phyloP scores from a whole-genome alignment of 2,329 filamentous ascomycete species.

The Cytospora leucostoma region DNA sequence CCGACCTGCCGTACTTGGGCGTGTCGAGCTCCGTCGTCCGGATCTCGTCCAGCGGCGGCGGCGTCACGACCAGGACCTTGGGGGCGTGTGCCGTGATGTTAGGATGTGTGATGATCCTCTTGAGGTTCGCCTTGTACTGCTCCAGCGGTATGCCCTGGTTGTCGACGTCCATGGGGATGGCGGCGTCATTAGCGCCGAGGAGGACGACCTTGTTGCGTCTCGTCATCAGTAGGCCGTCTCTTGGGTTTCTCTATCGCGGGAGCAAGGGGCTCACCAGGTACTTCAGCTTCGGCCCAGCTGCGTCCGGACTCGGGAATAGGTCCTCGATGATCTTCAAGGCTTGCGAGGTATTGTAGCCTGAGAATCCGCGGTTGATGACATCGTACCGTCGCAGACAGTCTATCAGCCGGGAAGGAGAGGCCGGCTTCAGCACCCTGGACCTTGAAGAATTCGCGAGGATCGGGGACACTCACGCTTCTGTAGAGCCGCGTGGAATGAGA shows the following conservation, averaged over 20 bases:
- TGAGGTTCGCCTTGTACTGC: constrained; percentile 72
- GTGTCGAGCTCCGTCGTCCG: constrained; percentile 54
- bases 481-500: constrained; percentile 72
- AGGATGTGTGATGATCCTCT: constrained; percentile 71
- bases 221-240: not conserved
- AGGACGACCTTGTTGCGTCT: constrained; percentile 62
- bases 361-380: constrained; percentile 84
- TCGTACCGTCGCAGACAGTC: constrained; percentile 78
- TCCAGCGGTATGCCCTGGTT: constrained; percentile 78
- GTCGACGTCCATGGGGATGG: constrained; percentile 61
- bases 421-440: not conserved
- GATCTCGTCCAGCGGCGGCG: constrained; percentile 81
- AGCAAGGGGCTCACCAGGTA: constrained; percentile 58
- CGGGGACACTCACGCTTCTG: constrained; percentile 59
- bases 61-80: constrained; percentile 75
- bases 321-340: constrained; percentile 68
- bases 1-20: constrained; percentile 19
- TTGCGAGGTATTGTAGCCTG: constrained; percentile 81
- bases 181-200: constrained; percentile 89
- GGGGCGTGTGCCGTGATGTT: constrained; percentile 68
- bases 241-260: not conserved
- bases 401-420: constrained; percentile 38
- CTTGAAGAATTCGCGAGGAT: not conserved
- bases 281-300: constrained; percentile 59
- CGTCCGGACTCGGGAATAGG: constrained; percentile 68